Conservation (phyloP, 1,284 basidiomycete species). For the Nidula niveotomentosa region DNA sequence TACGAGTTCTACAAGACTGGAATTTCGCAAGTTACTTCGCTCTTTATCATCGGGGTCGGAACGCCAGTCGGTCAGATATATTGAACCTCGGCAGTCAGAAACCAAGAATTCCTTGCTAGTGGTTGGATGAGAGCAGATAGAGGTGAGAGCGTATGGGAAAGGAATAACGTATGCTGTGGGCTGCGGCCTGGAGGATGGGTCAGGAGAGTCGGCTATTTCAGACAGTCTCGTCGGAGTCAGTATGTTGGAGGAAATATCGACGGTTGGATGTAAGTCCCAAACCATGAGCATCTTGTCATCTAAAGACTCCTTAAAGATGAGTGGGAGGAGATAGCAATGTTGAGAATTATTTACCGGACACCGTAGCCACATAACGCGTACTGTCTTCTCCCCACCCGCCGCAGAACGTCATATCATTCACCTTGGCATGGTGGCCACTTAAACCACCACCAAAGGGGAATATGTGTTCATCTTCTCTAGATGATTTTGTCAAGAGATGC, state of each 20-base stretch:
- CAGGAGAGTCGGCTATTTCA: constrained; percentile 18
- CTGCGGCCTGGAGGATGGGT: constrained; percentile 39
- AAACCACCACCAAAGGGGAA: constrained; percentile 75
- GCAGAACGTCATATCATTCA: constrained; percentile 77
- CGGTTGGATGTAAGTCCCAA: constrained; percentile 70
- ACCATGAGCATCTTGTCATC: constrained; percentile 83
- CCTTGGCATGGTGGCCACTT: constrained; percentile 71
- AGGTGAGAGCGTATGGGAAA: constrained; percentile 66
- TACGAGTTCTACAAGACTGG: constrained; percentile 66
- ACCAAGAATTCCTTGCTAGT: constrained; percentile 77
- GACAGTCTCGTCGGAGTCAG: constrained; percentile 23
- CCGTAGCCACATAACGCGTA: constrained; percentile 73
- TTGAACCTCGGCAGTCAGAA: constrained; percentile 67
- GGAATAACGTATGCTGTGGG: constrained; percentile 75
- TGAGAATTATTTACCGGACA: constrained; percentile 52
- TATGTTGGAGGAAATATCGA: constrained; percentile 36
- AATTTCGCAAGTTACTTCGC: constrained; percentile 54
- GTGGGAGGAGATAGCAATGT: neutral
- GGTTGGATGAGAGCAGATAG: constrained; percentile 68
- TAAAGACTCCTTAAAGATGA: constrained; percentile 22
- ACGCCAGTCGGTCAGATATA: constrained; percentile 79
- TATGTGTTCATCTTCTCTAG: constrained; percentile 46
- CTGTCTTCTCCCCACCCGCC: constrained; percentile 67
- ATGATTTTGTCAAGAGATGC: constrained; percentile 62
- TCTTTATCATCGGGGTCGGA: constrained; percentile 59